These are phyloP conservation scores for Populus deltoides DNA, from an alignment of 345 rosid genomes.

Conservation along the genomic window DNA sequence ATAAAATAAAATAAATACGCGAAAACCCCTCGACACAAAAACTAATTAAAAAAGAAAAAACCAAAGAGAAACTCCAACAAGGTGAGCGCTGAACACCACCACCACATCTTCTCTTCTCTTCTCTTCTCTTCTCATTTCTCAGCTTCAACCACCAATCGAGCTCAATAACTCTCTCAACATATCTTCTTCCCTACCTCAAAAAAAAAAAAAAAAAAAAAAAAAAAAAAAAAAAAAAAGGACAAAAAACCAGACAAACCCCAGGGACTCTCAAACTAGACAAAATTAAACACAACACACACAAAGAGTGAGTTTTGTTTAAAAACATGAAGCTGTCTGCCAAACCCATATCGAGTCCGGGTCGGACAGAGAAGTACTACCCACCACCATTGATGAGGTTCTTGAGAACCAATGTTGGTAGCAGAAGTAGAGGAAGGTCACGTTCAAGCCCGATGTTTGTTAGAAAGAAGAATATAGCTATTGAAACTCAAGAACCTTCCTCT, in stretches of 20 bases:
- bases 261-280: neutral
- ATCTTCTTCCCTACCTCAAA: neutral
- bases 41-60: neutral
- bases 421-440: conserved; percentile 73
- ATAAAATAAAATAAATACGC: conserved; percentile 2
- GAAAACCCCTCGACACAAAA: conserved; percentile 2
- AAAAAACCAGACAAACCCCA: too few relatives aligned
- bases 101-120: neutral
- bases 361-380: conserved; percentile 69
- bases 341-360: conserved; percentile 85
- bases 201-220: too few relatives aligned
- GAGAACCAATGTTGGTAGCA: conserved; percentile 61
- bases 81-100: neutral
- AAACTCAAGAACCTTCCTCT: conserved; percentile 85
- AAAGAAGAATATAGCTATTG: conserved; percentile 48
- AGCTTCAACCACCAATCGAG: neutral
- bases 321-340: conserved; percentile 62
- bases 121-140: neutral
- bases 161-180: neutral
- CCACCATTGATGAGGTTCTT: conserved; percentile 83
- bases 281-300: neutral
- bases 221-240: too few relatives aligned
- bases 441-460: conserved; percentile 82
- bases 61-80: neutral
- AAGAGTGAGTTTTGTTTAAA: neutral